These are phyloP conservation scores for Rhytidhysteron rufulum DNA, from an alignment of 2,329 filamentous ascomycete species.

Conservation along the genomic window DNA sequence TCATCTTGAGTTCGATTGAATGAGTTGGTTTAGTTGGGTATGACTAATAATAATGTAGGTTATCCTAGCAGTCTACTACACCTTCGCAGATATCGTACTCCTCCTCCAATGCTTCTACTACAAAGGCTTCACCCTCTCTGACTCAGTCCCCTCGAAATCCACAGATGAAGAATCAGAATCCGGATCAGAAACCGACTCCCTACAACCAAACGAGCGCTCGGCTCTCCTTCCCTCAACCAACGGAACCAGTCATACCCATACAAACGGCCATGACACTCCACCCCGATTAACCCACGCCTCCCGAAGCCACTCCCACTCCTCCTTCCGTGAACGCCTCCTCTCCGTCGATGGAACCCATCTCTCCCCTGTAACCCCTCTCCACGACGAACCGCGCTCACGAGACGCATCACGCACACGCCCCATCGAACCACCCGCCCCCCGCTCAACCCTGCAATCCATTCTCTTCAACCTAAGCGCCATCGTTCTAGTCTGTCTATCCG, in stretches of 20 bases:
- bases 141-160: slow-evolving; percentile 23
- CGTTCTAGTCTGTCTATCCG: slow-evolving; percentile 77
- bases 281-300: slow-evolving; percentile 34
- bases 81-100: slow-evolving; percentile 83
- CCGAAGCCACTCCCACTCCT: slow-evolving; percentile 27
- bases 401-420: slow-evolving; percentile 36
- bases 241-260: slow-evolving; percentile 13
- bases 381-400: slow-evolving; percentile 46
- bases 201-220: slow-evolving; percentile 38
- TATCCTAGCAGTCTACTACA: slow-evolving; percentile 92
- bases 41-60: slow-evolving; percentile 45
- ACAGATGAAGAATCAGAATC: slow-evolving; percentile 16
- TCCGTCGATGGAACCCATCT: slow-evolving; percentile 65
- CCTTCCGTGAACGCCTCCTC: slow-evolving; percentile 45
- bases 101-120: slow-evolving; percentile 94
- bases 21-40: no score
- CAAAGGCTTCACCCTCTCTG: slow-evolving; percentile 62
- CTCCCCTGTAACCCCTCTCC: slow-evolving; percentile 78
- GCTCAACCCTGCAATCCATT: slow-evolving; percentile 51
- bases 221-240: slow-evolving; percentile 29
- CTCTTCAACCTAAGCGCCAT: slow-evolving; percentile 74
- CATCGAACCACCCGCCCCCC: slow-evolving; percentile 37
- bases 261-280: slow-evolving; percentile 17
- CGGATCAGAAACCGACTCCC: slow-evolving; percentile 24
- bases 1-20: no score